These are phyloP conservation scores for Medicago lupulina DNA, from an alignment of 306 rosid species.

Conservation along the genomic window DNA sequence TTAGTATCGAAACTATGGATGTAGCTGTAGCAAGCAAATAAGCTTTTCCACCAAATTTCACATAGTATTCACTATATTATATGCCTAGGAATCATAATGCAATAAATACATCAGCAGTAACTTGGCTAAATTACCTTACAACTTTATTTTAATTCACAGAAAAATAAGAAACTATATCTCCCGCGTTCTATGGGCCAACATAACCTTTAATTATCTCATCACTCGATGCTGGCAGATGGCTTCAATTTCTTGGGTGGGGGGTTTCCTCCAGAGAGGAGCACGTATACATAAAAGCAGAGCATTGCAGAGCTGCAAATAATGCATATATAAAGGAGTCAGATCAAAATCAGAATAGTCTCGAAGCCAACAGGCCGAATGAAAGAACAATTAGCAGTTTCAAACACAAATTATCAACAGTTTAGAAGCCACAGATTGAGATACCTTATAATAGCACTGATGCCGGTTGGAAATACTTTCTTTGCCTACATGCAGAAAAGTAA, in stretches of 20 bases:
- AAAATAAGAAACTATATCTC: constrained; percentile 35
- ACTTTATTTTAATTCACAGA: constrained; percentile 34
- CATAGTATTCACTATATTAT: constrained; percentile 12
- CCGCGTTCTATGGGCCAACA: constrained; percentile 28
- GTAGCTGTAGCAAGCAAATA: constrained; percentile 29
- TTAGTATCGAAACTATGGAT: constrained; percentile 1
- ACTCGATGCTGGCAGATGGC: constrained; percentile 61
- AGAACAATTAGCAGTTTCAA: constrained; percentile 27
- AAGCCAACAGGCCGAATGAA: constrained; percentile 21
- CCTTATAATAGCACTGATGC: constrained; percentile 70
- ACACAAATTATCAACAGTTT: constrained; percentile 28
- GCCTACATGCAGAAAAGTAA: constrained; percentile 58
- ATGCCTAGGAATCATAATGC: constrained; percentile 32
- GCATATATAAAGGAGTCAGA: constrained; percentile 18
- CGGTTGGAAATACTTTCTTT: constrained; percentile 75
- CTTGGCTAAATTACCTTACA: constrained; percentile 34
- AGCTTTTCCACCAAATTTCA: constrained; percentile 31
- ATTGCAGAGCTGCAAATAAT: constrained; percentile 76
- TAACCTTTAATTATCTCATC: constrained; percentile 43
- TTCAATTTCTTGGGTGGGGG: constrained; percentile 94
- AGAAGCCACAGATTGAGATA: constrained; percentile 40
- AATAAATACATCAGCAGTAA: constrained; percentile 30
- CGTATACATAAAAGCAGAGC: constrained; percentile 87
- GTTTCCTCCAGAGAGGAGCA: constrained; percentile 79
- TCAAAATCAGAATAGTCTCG: constrained; percentile 17